These are phyloP conservation scores for Trichoderma sp. DNA, from an alignment of 2,329 filamentous ascomycete species.

Conservation along the genomic window DNA sequence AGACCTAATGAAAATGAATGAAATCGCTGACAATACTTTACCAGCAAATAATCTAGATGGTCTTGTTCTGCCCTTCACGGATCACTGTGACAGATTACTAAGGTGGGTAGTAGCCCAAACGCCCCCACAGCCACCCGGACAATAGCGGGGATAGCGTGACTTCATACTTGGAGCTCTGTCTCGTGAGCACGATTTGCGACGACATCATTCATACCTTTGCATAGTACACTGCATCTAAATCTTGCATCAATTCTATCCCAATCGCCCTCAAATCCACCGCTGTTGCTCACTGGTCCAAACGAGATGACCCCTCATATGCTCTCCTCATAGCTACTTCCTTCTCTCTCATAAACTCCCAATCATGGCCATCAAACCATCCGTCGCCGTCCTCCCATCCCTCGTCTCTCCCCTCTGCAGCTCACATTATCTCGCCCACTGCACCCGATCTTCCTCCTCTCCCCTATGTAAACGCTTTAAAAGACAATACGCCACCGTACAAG, in stretches of 20 bases:
- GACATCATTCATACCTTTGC: not conserved
- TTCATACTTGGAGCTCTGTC: not conserved
- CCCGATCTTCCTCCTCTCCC: not conserved
- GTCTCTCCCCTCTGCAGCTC: not conserved
- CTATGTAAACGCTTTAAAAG: not conserved
- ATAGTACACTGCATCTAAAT: not conserved
- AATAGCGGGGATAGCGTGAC: constrained; percentile 14
- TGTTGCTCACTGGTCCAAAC: not conserved
- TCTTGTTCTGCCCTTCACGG: not conserved
- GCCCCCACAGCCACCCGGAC: not conserved
- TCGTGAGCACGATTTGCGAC: not conserved
- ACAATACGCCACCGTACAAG: constrained; percentile 5
- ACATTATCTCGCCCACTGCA: not conserved
- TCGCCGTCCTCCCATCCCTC: not conserved
- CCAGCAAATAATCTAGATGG: not conserved
- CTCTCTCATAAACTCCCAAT: not conserved
- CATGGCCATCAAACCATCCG: constrained; percentile 16
- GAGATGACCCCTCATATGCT: not conserved
- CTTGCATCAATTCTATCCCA: not conserved
- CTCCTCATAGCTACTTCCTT: not conserved
- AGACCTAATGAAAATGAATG: too few relatives aligned
- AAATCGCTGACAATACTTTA: not conserved
- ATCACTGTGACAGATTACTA: not conserved
- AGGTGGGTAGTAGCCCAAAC: not conserved
- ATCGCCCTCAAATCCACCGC: not conserved